Percentiles rank a stretch among this genome's conserved stretches.
phyloP scores from a whole-genome alignment of 2,329 filamentous ascomycete genomes.

The Zelopaecilomyces penicillatus region DNA sequence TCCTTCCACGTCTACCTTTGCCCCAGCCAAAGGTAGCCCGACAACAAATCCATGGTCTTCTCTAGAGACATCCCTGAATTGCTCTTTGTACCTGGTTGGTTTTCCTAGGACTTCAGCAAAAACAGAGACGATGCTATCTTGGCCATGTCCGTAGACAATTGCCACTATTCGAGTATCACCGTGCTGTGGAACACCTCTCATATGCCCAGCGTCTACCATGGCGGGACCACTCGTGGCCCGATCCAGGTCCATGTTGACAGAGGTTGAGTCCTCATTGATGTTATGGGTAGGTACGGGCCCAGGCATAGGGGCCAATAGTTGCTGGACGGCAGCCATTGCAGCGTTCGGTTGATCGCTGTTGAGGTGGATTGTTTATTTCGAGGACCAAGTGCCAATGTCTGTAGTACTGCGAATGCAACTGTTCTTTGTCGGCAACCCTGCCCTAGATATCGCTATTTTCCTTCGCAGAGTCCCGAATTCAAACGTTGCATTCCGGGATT shows the following conservation, averaged over 20 bases:
- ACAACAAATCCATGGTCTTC: conserved; percentile 58
- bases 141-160: conserved; percentile 61
- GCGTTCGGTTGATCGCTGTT: not conserved
- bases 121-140: conserved; percentile 65
- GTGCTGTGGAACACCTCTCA: conserved; percentile 37
- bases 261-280: conserved; percentile 16
- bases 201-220: conserved; percentile 29
- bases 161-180: conserved; percentile 53
- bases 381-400: not conserved
- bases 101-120: conserved; percentile 76
- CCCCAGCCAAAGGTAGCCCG: conserved; percentile 51
- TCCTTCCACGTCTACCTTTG: conserved; percentile 48
- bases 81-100: conserved; percentile 51
- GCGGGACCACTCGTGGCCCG: conserved; percentile 25
- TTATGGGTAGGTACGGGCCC: conserved; percentile 16
- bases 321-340: conserved; percentile 31
- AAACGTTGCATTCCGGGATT: conserved; percentile 2
- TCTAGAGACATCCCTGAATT: conserved; percentile 44
- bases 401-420: not conserved
- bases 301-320: conserved; percentile 24
- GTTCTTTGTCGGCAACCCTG: conserved; percentile 3
- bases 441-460: conserved; percentile 2
- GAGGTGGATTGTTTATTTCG: not conserved
- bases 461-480: conserved; percentile 1
- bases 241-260: conserved; percentile 25